phyloP scores from a whole-genome alignment of 768 basidiomycete species.

The Stropharia rugosoannulata region DNA sequence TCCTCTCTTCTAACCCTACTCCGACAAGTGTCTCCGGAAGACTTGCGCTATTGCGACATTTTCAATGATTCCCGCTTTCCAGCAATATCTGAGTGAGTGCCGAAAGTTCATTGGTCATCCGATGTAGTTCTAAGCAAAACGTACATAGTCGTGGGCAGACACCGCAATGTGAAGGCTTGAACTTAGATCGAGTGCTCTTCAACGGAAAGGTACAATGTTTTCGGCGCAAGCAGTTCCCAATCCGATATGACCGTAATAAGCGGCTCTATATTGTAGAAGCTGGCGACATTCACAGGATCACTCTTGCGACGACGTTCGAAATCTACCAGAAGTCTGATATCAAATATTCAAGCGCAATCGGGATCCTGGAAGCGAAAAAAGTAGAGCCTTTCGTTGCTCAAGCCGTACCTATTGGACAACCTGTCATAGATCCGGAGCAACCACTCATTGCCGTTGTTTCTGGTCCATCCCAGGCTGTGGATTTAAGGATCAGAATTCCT shows the following conservation, averaged over 20 bases:
- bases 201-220: background rate
- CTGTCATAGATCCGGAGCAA: background rate
- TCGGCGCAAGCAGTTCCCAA: background rate
- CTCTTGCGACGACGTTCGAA: background rate
- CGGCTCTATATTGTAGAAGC: background rate
- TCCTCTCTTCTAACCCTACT: conserved; percentile 8
- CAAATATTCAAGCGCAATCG: background rate
- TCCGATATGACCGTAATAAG: background rate
- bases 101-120: background rate
- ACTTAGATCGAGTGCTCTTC: conserved; percentile 7
- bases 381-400: background rate
- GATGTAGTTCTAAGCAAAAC: background rate
- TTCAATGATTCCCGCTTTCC: conserved; percentile 3
- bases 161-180: conserved; percentile 11
- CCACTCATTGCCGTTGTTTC: background rate
- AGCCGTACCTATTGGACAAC: background rate
- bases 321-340: background rate
- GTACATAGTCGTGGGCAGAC: conserved; percentile 4
- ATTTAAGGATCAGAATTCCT: too few relatives aligned
- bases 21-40: background rate
- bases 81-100: conserved; percentile 1
- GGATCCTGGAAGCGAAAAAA: background rate
- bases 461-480: too few relatives aligned
- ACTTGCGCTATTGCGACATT: conserved; percentile 6
- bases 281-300: background rate